Evolutionary conservation across 2,329 filamentous ascomycete species (phyloP), one percentile per base, ranked within the genome.

Genomic region (Achaetomium macrosporum): DNA sequence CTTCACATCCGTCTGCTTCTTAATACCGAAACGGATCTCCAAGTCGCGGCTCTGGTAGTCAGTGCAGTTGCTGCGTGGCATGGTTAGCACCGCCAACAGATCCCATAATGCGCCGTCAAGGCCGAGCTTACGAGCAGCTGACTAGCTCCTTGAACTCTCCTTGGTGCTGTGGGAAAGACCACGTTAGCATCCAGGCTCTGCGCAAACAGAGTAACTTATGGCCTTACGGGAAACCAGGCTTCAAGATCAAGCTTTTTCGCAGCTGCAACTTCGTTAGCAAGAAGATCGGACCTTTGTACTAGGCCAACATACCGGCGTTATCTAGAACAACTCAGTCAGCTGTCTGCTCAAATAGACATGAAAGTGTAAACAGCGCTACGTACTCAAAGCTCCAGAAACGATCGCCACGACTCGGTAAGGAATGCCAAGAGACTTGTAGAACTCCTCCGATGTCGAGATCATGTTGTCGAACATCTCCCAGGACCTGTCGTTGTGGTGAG

Each of bases 121-220:
- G 33, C 10, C 5, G 13, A 12, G 52, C 51, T 46, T 42, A 57
- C 50, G 90, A 95, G 79, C 91, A 96, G 17, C 89, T 95, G 47
- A 97, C 93, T 29, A 99, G 82, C 74, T 97, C 93, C 75, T 97
- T 97, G 80, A 97, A 99, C 72, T 97, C 93, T 64, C 87, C 87
- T 71, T 97, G 91, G 77, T 63, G 93, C 63, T 61, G 25, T 29
- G 35, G 25, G 7, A 42, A 51, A 29, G 3, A 40, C 15, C 9
- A 19, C 11, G 29, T 54, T 20, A 50, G 50, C 35, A 30, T 30
- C 29, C 37, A 25, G 20, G 16, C 12, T 20, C n/a, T 8, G 16
- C 29, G 8, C 11, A 17, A 19, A 20, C 16, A 30, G 20, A 2
- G 5, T 5, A 8, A 37, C 12, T 25, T 25, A 7, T 25, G 25